Conservation (phyloP, 352 stramenopile genomes). For the Thalassiosira exigua region DNA sequence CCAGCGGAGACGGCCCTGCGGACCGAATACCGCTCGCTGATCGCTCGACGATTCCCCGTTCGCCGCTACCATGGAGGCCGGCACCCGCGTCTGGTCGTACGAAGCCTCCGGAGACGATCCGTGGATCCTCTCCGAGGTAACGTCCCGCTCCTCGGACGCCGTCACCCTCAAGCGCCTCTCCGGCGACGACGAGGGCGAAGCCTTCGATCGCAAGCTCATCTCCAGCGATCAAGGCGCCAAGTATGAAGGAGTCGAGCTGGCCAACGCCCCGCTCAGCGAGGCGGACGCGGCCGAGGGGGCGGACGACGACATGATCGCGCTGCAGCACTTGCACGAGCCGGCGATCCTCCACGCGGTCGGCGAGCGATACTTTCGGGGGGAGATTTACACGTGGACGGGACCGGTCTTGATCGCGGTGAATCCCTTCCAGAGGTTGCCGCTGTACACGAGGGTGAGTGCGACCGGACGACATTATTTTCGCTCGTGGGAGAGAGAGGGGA, state of each 20-base stretch:
- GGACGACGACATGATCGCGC: conserved; percentile 91
- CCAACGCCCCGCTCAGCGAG: conserved; percentile 73
- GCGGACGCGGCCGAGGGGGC: conserved; percentile 69
- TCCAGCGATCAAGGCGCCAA: conserved; percentile 43
- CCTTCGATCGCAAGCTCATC: conserved; percentile 24
- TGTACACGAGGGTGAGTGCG: conserved; percentile 83
- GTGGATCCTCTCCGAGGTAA: conserved; percentile 81
- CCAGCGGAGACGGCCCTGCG: no score
- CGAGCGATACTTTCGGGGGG: conserved; percentile 75
- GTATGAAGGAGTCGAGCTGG: conserved; percentile 83
- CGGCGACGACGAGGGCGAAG: conserved; percentile 42
- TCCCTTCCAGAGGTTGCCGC: conserved; percentile 86
- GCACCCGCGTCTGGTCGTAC: conserved; percentile 75
- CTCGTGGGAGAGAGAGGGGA: no score
- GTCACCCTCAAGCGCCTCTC: conserved; percentile 58
- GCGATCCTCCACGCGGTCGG: conserved; percentile 90
- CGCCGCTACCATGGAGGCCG: conserved; percentile 71
- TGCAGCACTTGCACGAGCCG: conserved; percentile 94
- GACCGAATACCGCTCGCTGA: no score
- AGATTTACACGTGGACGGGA: conserved; percentile 90
- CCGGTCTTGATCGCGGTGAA: conserved; percentile 88
- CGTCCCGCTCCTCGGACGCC: conserved; percentile 50
- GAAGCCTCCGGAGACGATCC: conserved; percentile 74
- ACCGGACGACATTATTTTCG: not conserved
- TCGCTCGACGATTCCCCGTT: no score